Conservation (phyloP, 2,329 filamentous ascomycete genomes). For the Calonectria fujianensis region DNA sequence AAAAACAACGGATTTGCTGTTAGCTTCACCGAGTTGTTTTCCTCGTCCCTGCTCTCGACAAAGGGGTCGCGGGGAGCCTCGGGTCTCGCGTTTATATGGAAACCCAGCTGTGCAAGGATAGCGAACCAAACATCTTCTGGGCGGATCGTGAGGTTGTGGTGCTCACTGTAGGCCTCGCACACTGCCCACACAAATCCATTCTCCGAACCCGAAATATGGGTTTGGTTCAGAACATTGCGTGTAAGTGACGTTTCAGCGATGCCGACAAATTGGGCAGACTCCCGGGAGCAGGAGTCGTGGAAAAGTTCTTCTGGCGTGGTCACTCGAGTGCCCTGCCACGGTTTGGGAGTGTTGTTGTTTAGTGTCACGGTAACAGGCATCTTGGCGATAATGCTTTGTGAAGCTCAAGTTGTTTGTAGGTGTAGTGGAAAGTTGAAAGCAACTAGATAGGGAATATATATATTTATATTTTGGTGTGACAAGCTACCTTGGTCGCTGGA, state of each 20-base stretch:
- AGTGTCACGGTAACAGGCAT: neutral
- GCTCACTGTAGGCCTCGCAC: slow-evolving; percentile 63
- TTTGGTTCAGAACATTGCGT: neutral
- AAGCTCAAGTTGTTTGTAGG: neutral
- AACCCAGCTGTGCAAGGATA: slow-evolving; percentile 68
- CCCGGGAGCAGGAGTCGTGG: neutral
- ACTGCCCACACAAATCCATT: slow-evolving; percentile 64
- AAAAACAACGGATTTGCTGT: neutral
- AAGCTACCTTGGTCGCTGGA: neutral
- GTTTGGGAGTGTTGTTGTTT: neutral
- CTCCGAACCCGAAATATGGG: slow-evolving; percentile 10
- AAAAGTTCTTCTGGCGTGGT: neutral
- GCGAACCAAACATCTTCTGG: slow-evolving; percentile 73
- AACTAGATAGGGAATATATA: neutral
- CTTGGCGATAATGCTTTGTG: neutral
- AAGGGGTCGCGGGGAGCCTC: slow-evolving; percentile 65
- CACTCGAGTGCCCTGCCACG: neutral
- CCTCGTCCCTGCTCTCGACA: slow-evolving; percentile 62
- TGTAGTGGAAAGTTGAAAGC: neutral
- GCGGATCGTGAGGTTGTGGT: slow-evolving; percentile 67
- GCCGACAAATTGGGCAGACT: neutral
- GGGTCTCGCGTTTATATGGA: slow-evolving; percentile 67
- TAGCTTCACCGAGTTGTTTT: slow-evolving; percentile 33
- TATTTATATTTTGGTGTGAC: neutral
- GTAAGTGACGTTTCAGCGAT: slow-evolving; percentile 8